These are phyloP conservation scores for Fraxinus velutina DNA, from an alignment of 305 asterid species.

Conservation along the genomic window DNA sequence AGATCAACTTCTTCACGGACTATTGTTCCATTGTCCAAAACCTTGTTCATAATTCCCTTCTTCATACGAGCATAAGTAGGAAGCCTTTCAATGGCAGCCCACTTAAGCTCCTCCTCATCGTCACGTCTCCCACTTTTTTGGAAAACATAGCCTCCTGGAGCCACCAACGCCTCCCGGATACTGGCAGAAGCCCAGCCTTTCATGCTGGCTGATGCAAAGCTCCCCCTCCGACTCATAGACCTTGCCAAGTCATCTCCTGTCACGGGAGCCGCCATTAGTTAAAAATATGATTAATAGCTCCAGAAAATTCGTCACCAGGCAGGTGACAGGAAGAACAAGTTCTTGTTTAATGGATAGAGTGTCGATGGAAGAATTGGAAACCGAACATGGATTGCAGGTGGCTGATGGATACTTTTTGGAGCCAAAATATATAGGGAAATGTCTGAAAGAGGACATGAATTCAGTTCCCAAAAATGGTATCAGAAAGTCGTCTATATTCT, in stretches of 20 bases:
- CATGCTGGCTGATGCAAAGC: constrained; percentile 37
- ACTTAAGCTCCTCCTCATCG: constrained; percentile 43
- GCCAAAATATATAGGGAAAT: constrained; percentile 20
- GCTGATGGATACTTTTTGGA: background rate
- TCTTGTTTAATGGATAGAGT: background rate
- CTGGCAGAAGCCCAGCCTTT: constrained; percentile 59
- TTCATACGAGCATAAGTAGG: constrained; percentile 42
- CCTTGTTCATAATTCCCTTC: constrained; percentile 35
- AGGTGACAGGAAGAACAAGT: background rate
- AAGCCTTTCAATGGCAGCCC: constrained; percentile 50
- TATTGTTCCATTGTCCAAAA: constrained; percentile 32
- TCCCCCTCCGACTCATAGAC: constrained; percentile 44
- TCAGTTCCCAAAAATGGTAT: constrained; percentile 25
- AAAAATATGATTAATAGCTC: background rate
- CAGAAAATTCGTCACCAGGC: background rate
- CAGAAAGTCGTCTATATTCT: constrained; percentile 15
- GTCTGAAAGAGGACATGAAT: constrained; percentile 17
- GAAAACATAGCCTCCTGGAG: constrained; percentile 57
- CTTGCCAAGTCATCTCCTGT: constrained; percentile 40
- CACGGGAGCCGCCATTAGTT: constrained; percentile 31
- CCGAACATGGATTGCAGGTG: constrained; percentile 3
- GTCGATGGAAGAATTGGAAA: background rate
- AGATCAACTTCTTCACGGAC: constrained; percentile 37
- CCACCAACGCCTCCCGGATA: constrained; percentile 45
- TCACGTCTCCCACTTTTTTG: constrained; percentile 47